Evolutionary conservation across 495 filamentous ascomycete genomes (phyloP).

Genomic region (Neurospora africana): DNA sequence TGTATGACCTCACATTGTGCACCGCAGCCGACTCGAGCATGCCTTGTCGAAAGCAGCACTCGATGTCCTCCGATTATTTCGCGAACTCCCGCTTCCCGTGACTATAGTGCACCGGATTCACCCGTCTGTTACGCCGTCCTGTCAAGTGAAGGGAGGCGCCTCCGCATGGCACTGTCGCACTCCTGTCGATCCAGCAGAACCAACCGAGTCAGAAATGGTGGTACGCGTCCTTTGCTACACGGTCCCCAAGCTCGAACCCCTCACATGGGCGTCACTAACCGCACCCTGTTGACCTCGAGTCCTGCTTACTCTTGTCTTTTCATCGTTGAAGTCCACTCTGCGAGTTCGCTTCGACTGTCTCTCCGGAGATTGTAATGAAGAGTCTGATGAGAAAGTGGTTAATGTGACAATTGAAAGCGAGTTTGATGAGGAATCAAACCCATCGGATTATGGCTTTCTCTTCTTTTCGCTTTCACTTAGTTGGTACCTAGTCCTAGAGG

Average conservation of each 20-base stretch:
- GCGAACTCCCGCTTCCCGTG: neutral
- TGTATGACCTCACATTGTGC: neutral
- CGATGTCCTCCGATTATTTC: neutral
- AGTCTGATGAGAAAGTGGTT: neutral
- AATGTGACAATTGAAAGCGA: neutral
- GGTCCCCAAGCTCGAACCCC: neutral
- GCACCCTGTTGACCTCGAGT: neutral
- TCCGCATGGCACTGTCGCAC: neutral
- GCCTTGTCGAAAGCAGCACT: neutral
- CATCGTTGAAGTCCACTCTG: neutral
- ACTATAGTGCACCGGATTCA: neutral
- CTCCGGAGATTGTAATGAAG: neutral
- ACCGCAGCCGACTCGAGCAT: neutral
- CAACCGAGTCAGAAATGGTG: neutral
- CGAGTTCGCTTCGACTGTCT: neutral
- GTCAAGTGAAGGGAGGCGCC: neutral
- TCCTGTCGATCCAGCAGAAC: neutral
- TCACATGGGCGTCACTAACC: neutral
- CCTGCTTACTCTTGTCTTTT: neutral
- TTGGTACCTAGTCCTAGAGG: neutral
- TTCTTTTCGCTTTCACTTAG: neutral
- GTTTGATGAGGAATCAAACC: neutral
- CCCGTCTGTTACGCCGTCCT: neutral
- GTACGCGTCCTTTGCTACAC: neutral
- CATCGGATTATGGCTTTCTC: neutral